phyloP scores from a whole-genome alignment of 768 basidiomycete genomes.

The Hericium rajendrae region DNA sequence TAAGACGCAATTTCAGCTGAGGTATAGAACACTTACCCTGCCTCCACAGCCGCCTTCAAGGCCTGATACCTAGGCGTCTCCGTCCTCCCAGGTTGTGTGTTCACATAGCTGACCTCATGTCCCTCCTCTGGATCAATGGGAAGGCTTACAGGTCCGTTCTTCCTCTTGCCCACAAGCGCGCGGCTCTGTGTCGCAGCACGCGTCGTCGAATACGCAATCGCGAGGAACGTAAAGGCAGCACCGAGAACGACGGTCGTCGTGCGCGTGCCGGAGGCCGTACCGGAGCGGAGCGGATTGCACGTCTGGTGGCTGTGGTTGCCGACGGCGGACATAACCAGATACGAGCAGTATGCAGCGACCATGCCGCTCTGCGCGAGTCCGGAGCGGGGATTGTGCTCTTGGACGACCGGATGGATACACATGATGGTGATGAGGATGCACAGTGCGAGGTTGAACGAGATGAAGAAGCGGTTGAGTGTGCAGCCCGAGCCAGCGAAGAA shows the following conservation, averaged over 20 bases:
- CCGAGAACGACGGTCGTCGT: conserved; percentile 86
- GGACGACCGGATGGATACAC: conserved; percentile 77
- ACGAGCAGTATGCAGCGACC: conserved; percentile 97
- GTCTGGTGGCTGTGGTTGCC: conserved; percentile 79
- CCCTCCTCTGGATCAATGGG: conserved; percentile 40
- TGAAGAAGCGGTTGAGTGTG: conserved; percentile 92
- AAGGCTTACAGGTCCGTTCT: conserved; percentile 53
- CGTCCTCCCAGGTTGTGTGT: conserved; percentile 71
- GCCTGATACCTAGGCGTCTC: conserved; percentile 92
- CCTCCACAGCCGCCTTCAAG: conserved; percentile 88
- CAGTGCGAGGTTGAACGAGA: conserved; percentile 84
- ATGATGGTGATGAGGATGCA: conserved; percentile 72
- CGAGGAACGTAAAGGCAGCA: conserved; percentile 92
- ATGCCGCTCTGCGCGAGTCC: conserved; percentile 93
- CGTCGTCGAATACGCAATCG: conserved; percentile 95
- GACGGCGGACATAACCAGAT: conserved; percentile 88
- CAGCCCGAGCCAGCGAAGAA: conserved; percentile 88
- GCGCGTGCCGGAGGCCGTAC: conserved; percentile 48
- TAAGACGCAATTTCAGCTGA: not conserved
- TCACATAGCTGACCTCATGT: conserved; percentile 70
- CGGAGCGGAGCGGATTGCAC: conserved; percentile 80
- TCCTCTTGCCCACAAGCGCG: conserved; percentile 74
- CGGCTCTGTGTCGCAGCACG: conserved; percentile 93
- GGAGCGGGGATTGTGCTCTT: conserved; percentile 88
- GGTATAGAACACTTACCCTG: conserved; percentile 51